Percentiles rank a stretch among this genome's conserved stretches.
phyloP scores from a whole-genome alignment of 768 basidiomycete species.

The Suillus placidus region DNA sequence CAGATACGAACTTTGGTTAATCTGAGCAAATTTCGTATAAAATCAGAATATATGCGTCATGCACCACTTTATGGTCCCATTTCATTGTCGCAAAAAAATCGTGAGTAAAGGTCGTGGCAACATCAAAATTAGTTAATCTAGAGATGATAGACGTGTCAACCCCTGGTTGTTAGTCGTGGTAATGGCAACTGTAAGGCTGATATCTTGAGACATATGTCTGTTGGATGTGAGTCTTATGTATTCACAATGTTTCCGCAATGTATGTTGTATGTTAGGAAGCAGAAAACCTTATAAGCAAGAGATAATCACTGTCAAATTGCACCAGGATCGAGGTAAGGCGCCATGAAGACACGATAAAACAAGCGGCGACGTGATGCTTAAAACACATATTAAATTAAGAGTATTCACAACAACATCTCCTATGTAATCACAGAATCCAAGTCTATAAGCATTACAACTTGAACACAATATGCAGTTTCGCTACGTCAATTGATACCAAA shows the following conservation, averaged over 20 bases:
- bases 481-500: neutral
- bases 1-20: neutral
- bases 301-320: neutral
- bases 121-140: neutral
- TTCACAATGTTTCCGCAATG: neutral
- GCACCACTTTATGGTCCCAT: neutral
- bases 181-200: neutral
- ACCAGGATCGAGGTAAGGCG: neutral
- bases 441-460: neutral
- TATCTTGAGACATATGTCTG: neutral
- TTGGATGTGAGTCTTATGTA: neutral
- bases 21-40: neutral
- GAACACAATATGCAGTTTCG: neutral
- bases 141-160: neutral
- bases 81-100: neutral
- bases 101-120: neutral
- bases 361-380: too few species aligned
- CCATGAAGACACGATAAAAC: too few species aligned
- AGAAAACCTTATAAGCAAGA: neutral
- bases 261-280: neutral
- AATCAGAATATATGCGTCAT: neutral
- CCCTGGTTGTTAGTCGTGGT: neutral
- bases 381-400: neutral
- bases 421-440: too few species aligned
- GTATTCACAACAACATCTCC: neutral